Evolutionary conservation across 2,329 filamentous ascomycete species (phyloP).

Genomic region (Triangularia setosa): DNA sequence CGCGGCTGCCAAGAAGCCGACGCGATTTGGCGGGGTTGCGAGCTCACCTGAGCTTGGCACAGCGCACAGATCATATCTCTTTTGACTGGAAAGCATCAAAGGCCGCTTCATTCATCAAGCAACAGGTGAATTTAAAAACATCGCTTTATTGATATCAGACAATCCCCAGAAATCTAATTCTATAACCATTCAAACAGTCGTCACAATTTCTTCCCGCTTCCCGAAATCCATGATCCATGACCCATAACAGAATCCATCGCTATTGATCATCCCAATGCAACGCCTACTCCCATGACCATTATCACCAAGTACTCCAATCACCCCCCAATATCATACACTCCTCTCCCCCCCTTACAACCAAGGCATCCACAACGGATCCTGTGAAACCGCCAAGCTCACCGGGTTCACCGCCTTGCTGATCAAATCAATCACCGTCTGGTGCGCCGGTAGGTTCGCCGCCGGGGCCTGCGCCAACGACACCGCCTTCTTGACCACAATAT

Average conservation of each 20-base stretch:
- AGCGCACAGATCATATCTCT: background rate
- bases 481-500: slow-evolving; percentile 87
- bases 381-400: slow-evolving; percentile 71
- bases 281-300: background rate
- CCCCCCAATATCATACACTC: background rate
- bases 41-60: background rate
- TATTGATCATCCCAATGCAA: background rate
- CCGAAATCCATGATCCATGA: background rate
- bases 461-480: slow-evolving; percentile 76
- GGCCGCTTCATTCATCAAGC: background rate
- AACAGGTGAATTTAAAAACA: background rate
- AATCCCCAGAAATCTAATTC: background rate
- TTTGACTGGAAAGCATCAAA: background rate
- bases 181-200: background rate
- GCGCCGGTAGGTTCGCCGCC: slow-evolving; percentile 79
- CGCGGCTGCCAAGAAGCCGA: background rate
- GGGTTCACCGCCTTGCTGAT: slow-evolving; percentile 93
- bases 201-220: background rate
- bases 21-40: background rate
- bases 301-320: background rate
- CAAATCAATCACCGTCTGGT: slow-evolving; percentile 94
- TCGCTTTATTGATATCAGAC: background rate
- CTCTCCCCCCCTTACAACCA: slow-evolving; percentile 64
- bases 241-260: background rate
- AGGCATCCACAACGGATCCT: slow-evolving; percentile 95